Conservation (phyloP, 305 asterid genomes). For the Fraxinus angustifolia region DNA sequence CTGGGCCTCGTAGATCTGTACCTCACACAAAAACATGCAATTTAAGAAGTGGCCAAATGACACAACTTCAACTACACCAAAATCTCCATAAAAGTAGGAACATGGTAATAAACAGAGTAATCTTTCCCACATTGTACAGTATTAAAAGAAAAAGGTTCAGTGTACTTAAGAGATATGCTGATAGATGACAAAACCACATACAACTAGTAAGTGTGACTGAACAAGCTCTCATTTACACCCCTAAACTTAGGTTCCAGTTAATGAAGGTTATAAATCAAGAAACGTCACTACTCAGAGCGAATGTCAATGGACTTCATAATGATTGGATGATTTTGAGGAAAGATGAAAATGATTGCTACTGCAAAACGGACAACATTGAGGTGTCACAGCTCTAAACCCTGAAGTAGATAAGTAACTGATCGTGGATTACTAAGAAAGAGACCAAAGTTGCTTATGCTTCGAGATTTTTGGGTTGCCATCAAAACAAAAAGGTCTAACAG, state of each 20-base stretch:
- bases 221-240: not conserved
- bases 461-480: not conserved
- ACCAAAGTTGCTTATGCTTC: no score
- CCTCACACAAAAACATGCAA: not conserved
- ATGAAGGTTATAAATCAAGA: not conserved
- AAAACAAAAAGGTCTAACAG: not conserved
- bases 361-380: not conserved
- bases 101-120: no score
- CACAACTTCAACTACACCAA: not conserved
- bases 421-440: not conserved
- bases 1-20: conserved; percentile 79
- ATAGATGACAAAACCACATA: not conserved
- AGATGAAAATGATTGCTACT: not conserved
- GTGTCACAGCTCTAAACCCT: no score
- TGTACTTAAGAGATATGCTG: not conserved
- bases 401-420: not conserved
- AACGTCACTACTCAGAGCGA: not conserved
- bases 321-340: not conserved
- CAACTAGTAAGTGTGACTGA: not conserved
- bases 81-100: not conserved
- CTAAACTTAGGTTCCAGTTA: not conserved
- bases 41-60: not conserved
- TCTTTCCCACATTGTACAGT: no score
- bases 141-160: no score
- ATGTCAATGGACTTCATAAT: not conserved